These are phyloP conservation scores for Aspergillus cavernicola DNA, from an alignment of 495 filamentous ascomycete species.

Conservation along the genomic window DNA sequence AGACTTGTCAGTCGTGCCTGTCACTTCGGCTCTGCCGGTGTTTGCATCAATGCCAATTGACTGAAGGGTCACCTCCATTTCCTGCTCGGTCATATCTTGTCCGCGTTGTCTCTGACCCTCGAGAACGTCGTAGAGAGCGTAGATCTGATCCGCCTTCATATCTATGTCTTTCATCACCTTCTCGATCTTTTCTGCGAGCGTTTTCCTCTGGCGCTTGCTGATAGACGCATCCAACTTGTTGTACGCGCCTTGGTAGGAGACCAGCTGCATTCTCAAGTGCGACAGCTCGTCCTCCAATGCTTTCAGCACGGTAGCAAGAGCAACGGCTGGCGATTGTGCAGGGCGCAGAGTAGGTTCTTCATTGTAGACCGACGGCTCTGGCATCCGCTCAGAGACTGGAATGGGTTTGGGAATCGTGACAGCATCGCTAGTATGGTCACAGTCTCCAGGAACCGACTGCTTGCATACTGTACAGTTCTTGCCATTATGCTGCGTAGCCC, in stretches of 20 bases:
- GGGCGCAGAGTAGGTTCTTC: slow-evolving; percentile 76
- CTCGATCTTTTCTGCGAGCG: slow-evolving; percentile 61
- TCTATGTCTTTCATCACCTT: slow-evolving; percentile 63
- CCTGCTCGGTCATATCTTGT: slow-evolving; percentile 60
- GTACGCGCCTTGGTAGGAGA: slow-evolving; percentile 55
- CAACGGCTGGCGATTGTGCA: slow-evolving; percentile 65
- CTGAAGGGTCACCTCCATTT: slow-evolving; percentile 65
- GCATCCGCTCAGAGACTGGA: slow-evolving; percentile 67
- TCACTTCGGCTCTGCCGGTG: slow-evolving; percentile 23
- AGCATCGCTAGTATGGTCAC: slow-evolving; percentile 41
- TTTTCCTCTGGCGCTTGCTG: slow-evolving; percentile 63
- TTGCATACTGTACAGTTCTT: slow-evolving; percentile 73
- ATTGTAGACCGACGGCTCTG: slow-evolving; percentile 46
- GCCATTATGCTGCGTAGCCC: slow-evolving; percentile 59
- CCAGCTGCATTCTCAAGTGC: slow-evolving; percentile 69
- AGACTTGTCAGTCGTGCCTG: slow-evolving; percentile 33
- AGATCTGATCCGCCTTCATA: slow-evolving; percentile 81
- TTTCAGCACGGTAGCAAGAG: slow-evolving; percentile 78
- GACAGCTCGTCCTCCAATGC: slow-evolving; percentile 75
- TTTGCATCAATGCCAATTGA: slow-evolving; percentile 50
- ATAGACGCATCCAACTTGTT: slow-evolving; percentile 65
- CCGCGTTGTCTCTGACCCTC: slow-evolving; percentile 71
- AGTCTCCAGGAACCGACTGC: slow-evolving; percentile 47
- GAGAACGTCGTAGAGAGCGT: slow-evolving; percentile 83
- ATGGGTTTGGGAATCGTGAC: slow-evolving; percentile 63